Percentiles rank a stretch among this genome's conserved stretches.
phyloP scores from a whole-genome alignment of 2,329 filamentous ascomycete genomes.

The Penicillium sp. region DNA sequence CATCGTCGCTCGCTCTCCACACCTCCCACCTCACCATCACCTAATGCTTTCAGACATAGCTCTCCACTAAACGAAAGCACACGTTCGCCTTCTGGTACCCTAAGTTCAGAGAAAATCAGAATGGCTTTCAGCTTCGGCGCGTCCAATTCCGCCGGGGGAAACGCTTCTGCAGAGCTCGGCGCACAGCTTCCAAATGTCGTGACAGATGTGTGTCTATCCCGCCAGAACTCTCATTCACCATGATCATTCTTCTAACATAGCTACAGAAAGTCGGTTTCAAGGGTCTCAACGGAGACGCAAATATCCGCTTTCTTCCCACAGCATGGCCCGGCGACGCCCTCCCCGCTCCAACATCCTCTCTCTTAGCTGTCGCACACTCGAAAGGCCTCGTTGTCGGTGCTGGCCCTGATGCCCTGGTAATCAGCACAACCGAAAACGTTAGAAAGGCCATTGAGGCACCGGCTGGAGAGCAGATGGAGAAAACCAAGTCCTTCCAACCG shows the following conservation, averaged over 20 bases:
- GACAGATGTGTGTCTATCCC: conserved; percentile 62
- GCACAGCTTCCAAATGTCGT: conserved; percentile 71
- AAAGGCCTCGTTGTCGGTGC: conserved; percentile 83
- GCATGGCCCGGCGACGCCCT: conserved; percentile 68
- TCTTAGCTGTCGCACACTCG: conserved; percentile 76
- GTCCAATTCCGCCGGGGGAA: conserved; percentile 43
- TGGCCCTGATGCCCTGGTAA: conserved; percentile 71
- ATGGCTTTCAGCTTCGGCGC: conserved; percentile 64
- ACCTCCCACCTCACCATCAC: conserved; percentile 32
- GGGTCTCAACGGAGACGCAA: conserved; percentile 73
- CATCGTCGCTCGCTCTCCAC: conserved; percentile 44
- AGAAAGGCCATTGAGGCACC: conserved; percentile 68
- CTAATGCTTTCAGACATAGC: conserved; percentile 39
- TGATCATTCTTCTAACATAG: conserved; percentile 10
- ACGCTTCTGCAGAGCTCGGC: conserved; percentile 50
- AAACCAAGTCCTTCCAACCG: conserved; percentile 67
- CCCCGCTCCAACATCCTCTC: conserved; percentile 72
- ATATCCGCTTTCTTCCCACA: conserved; percentile 71
- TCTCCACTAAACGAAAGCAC: conserved; percentile 35
- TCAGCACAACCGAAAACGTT: conserved; percentile 73
- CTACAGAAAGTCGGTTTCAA: conserved; percentile 73
- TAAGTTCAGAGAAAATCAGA: conserved; percentile 32
- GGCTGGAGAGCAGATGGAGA: conserved; percentile 53
- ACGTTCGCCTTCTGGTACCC: conserved; percentile 39
- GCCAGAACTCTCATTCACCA: background rate